Conservation (phyloP, 2,329 filamentous ascomycete species). For the Chaetomiaceae sp. region DNA sequence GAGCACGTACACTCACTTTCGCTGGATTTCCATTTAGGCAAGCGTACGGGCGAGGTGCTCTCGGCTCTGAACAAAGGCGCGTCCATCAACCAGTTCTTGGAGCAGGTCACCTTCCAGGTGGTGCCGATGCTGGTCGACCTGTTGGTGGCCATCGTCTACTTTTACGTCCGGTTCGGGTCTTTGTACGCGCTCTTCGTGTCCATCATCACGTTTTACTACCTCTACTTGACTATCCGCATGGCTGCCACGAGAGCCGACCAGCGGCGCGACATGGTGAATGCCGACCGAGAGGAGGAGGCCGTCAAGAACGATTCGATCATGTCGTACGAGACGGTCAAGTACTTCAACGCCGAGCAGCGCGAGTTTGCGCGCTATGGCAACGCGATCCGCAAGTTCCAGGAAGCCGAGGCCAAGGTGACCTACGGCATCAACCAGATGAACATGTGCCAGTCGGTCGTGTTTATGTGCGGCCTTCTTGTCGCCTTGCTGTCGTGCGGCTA, state of each 20-base stretch:
- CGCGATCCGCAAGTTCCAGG: conserved; percentile 66
- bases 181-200: conserved; percentile 87
- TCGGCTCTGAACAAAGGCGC: conserved; percentile 94
- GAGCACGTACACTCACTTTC: conserved; percentile 95
- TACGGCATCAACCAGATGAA: conserved; percentile 76
- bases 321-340: conserved; percentile 94
- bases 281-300: conserved; percentile 88
- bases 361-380: conserved; percentile 68
- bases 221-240: conserved; percentile 94
- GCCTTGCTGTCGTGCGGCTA: conserved; percentile 70
- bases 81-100: conserved; percentile 92
- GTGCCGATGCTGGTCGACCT: conserved; percentile 92
- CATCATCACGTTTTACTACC: conserved; percentile 90
- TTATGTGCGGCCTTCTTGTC: conserved; percentile 68
- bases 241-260: conserved; percentile 88
- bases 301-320: conserved; percentile 99
- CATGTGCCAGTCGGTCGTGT: conserved; percentile 71
- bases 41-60: conserved; percentile 91
- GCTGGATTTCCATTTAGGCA: conserved; percentile 92
- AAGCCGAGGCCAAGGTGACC: conserved; percentile 68
- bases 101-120: conserved; percentile 93
- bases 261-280: conserved; percentile 88
- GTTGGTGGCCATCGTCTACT: conserved; percentile 75
- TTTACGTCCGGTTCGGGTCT: conserved; percentile 71
- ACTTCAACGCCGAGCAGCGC: conserved; percentile 78